These are phyloP conservation scores for Lasiosphaeria miniovina DNA, from an alignment of 495 filamentous ascomycete genomes.

Conservation along the genomic window DNA sequence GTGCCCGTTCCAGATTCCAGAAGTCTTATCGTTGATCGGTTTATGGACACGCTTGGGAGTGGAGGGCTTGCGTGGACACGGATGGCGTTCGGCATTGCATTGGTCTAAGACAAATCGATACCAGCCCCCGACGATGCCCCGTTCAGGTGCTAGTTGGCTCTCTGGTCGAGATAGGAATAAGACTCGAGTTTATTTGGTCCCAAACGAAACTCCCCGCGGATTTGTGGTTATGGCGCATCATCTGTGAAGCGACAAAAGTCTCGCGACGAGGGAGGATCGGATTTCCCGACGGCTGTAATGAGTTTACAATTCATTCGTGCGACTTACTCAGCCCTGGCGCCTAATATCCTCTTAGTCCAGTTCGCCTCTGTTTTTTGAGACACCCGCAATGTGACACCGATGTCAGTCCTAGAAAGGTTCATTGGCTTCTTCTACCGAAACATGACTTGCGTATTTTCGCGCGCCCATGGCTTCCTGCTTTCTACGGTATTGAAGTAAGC, in stretches of 20 bases:
- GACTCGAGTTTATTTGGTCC: conserved; percentile 27
- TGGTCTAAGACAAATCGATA: conserved; percentile 32
- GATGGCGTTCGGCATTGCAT: conserved; percentile 41
- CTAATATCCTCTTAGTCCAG: no score
- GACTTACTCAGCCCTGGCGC: no score
- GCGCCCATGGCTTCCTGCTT: no score
- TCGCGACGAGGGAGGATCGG: conserved; percentile 11
- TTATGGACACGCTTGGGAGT: conserved; percentile 18
- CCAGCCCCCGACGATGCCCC: conserved; percentile 29
- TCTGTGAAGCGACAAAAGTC: conserved; percentile 16
- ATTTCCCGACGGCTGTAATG: conserved; percentile 14
- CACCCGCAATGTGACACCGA: no score
- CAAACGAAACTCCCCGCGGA: conserved; percentile 19
- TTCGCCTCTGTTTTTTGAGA: no score
- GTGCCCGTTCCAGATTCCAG: conserved; percentile 95
- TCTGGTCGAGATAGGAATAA: conserved; percentile 32
- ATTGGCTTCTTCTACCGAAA: no score
- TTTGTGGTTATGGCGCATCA: conserved; percentile 14
- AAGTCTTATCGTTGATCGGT: conserved; percentile 66
- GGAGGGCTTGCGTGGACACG: conserved; percentile 33
- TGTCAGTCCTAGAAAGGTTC: no score
- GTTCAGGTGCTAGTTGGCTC: conserved; percentile 22
- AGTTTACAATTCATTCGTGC: not conserved
- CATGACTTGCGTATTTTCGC: no score
- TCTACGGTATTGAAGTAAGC: no score